Evolutionary conservation across 164 flowering plant species (phyloP), one percentile per base, ranked within the genome.

Genomic region (Macadamia tetraphylla): DNA sequence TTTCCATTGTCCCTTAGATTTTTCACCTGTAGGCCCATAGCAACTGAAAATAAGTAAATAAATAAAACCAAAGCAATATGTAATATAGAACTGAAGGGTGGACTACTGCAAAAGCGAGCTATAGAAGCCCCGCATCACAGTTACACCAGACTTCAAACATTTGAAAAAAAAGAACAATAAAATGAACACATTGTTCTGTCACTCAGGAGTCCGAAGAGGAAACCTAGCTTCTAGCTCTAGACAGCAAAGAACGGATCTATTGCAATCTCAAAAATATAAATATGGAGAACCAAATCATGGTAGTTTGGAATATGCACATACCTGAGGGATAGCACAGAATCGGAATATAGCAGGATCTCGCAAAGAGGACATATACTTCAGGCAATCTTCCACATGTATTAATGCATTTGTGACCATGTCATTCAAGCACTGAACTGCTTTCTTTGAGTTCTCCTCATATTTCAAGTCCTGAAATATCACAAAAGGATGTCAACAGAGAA

Each of bases 261-360:
- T 4, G 17, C 59, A 57, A 9, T 56, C 18, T 57, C 18, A 18
- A 10, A 57, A 46, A 46, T 46, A 46, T 4, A 46, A 35, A 46
- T 46, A 46, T 11, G 13, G 51, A 46, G 7, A 46, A 8, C 51
- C 0, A 55, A 6, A 55, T 35, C 64, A 71, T 49, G 40, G 1
- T 29, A 44, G 46, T 32, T 59, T 7, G 15, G 67, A 51, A 62
- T 29, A 56, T 63, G 17, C 48, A 9, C 70, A 46, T 70, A 94
- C 99, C 94, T 90, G 97, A 57, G 99, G 97, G 70, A 94, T 92
- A 29, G 97, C 97, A 84, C 94, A 92, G 73, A 92, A 92, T 52
- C 90, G 84, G 67, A 92, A 88, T 66, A 85, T 81, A 12, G 85
- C 76, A 58, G 84, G 88, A 80, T 85, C 87, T 29, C 79, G 77